A percentile compares a stretch with the other conserved stretches of the same genome.
Evolutionary conservation across 148 eudicot genomes (phyloP).

Genomic region (Rhododendron molle): DNA sequence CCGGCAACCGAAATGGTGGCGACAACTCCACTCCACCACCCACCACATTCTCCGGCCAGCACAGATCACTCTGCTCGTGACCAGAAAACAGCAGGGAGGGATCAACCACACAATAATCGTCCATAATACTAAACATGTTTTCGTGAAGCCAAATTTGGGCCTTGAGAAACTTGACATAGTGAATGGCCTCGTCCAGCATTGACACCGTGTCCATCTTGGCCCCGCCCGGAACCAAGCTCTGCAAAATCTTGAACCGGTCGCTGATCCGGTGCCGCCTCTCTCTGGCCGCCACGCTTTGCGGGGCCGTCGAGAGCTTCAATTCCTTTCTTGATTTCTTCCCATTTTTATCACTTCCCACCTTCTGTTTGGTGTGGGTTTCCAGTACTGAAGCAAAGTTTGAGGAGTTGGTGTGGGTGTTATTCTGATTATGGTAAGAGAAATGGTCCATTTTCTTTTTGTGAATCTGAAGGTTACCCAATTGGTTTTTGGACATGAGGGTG

Average conservation of each 20-base stretch:
- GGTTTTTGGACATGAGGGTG: background rate
- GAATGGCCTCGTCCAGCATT: conserved; percentile 65
- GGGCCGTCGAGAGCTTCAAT: conserved; percentile 58
- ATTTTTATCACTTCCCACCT: background rate
- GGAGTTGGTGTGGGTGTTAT: background rate
- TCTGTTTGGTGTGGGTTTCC: background rate
- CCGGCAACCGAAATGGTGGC: background rate
- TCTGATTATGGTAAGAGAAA: background rate
- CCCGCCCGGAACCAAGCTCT: conserved; percentile 65
- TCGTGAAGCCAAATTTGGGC: conserved; percentile 60
- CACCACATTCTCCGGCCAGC: background rate
- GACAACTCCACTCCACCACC: background rate
- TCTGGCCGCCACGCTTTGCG: conserved; percentile 74
- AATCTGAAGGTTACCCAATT: background rate
- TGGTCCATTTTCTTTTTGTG: background rate
- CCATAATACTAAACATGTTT: conserved; percentile 19
- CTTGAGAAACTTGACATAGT: conserved; percentile 65
- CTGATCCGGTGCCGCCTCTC: conserved; percentile 66
- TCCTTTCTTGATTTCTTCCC: background rate
- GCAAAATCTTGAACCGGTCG: conserved; percentile 55
- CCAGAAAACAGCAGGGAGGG: background rate
- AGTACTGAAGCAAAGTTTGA: background rate
- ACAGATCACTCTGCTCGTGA: background rate
- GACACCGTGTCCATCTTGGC: conserved; percentile 68
- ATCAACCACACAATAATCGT: background rate